Evolutionary conservation across 352 stramenopile species (phyloP).

Genomic region (Phytophthora boehmeriae): DNA sequence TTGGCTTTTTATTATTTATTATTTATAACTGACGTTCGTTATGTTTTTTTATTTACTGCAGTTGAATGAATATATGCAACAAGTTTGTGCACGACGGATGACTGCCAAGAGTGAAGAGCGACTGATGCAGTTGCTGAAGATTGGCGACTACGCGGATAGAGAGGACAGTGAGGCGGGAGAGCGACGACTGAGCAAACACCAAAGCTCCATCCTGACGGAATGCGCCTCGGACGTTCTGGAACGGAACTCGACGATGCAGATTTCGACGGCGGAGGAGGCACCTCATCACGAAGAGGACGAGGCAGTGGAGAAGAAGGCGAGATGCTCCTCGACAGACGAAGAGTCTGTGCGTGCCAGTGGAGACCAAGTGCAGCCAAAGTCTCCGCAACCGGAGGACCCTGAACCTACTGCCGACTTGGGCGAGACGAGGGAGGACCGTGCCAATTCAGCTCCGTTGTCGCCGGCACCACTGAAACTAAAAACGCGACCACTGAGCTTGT

Average conservation of each 20-base stretch:
- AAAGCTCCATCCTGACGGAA: slow-evolving; percentile 22
- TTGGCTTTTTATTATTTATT: no score
- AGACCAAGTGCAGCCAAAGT: not conserved
- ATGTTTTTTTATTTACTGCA: slow-evolving; percentile 18
- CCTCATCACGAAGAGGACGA: slow-evolving; percentile 6
- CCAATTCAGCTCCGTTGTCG: slow-evolving; percentile 19
- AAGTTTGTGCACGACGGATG: slow-evolving; percentile 49
- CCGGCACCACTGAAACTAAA: slow-evolving; percentile 12
- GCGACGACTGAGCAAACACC: slow-evolving; percentile 31
- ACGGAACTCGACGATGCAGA: slow-evolving; percentile 19
- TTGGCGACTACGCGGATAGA: slow-evolving; percentile 53
- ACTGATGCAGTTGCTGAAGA: slow-evolving; percentile 64
- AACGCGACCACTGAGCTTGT: slow-evolving; percentile 23
- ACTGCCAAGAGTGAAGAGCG: slow-evolving; percentile 44
- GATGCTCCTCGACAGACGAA: slow-evolving; percentile 26
- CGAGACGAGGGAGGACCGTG: slow-evolving; percentile 4
- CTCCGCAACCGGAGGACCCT: slow-evolving; percentile 10
- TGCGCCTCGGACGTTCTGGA: slow-evolving; percentile 25
- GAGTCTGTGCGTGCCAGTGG: slow-evolving; percentile 5
- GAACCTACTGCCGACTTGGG: slow-evolving; percentile 15
- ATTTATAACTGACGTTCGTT: no score
- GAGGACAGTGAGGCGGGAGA: slow-evolving; percentile 33
- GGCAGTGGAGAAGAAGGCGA: slow-evolving; percentile 11
- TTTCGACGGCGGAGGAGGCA: slow-evolving; percentile 10
- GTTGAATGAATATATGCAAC: slow-evolving; percentile 79